phyloP scores from a whole-genome alignment of 768 basidiomycete genomes.

The Arthromyces matolae region DNA sequence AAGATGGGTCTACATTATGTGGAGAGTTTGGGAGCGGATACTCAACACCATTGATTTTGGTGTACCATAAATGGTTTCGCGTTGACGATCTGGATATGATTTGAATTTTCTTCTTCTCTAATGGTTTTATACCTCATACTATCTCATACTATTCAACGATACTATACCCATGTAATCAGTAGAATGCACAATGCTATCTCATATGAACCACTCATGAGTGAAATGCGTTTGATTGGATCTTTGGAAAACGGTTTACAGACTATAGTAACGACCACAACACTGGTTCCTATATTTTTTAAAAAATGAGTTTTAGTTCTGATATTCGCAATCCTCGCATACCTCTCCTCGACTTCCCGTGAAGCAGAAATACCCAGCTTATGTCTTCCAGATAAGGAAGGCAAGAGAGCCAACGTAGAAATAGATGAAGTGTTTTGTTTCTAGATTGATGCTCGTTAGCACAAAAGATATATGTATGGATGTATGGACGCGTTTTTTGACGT shows the following conservation, averaged over 20 bases:
- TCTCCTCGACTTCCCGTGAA: neutral
- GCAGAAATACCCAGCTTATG: slow-evolving; percentile 40
- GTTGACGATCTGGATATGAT: slow-evolving; percentile 17
- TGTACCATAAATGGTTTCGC: slow-evolving; percentile 58
- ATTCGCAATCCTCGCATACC: slow-evolving; percentile 4
- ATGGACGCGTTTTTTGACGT: slow-evolving; percentile 22
- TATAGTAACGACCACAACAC: slow-evolving; percentile 13
- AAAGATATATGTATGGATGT: slow-evolving; percentile 3
- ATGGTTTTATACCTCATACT: too few relatives aligned
- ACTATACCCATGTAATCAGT: slow-evolving; percentile 12
- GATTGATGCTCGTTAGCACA: slow-evolving; percentile 6
- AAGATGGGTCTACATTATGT: slow-evolving; percentile 69
- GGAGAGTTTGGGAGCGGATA: slow-evolving; percentile 60
- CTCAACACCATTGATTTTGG: slow-evolving; percentile 28
- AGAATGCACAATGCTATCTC: slow-evolving; percentile 16
- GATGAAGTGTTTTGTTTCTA: slow-evolving; percentile 98
- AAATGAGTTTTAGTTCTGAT: too few relatives aligned
- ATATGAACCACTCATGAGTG: neutral
- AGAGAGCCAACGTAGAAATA: slow-evolving; percentile 95
- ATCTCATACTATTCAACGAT: slow-evolving; percentile 13
- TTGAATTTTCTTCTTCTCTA: neutral
- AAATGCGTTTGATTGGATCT: slow-evolving; percentile 10
- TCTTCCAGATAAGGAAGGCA: slow-evolving; percentile 94
- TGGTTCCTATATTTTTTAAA: slow-evolving; percentile 13
- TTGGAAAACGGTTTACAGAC: slow-evolving; percentile 15